Percentiles rank a stretch among this genome's conserved stretches.
Conservation (phyloP, 805 yeast species). For the Yarrowia yakushimensis region DNA sequence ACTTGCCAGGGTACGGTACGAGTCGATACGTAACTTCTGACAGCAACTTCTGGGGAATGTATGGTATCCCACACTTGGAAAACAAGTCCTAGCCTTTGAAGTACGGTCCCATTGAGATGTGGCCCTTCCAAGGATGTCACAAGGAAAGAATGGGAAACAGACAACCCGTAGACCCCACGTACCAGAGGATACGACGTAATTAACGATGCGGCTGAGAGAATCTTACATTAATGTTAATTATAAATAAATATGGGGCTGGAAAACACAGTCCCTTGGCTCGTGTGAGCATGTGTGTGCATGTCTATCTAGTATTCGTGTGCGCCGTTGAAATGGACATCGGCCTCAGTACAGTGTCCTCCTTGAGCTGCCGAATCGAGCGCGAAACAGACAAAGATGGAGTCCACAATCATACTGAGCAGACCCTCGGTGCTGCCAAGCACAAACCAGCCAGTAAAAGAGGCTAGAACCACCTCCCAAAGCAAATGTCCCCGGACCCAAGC, state of each 20-base stretch:
- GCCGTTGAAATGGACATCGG: constrained; percentile 31
- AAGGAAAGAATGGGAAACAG: too few relatives aligned
- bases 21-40: too few relatives aligned
- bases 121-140: background rate
- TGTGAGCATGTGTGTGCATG: background rate
- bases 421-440: constrained; percentile 45
- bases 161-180: background rate
- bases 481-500: constrained; percentile 43
- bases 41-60: too few relatives aligned
- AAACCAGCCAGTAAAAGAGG: constrained; percentile 43
- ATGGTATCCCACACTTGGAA: too few relatives aligned
- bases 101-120: too few relatives aligned
- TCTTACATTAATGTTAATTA: background rate
- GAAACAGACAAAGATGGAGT: constrained; percentile 39
- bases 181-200: background rate
- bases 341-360: constrained; percentile 36
- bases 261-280: background rate
- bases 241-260: constrained; percentile 8
- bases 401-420: constrained; percentile 40
- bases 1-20: too few relatives aligned
- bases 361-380: constrained; percentile 36
- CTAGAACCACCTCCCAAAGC: constrained; percentile 39
- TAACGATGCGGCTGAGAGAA: background rate
- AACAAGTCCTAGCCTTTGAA: too few relatives aligned
- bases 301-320: constrained; percentile 5